Evolutionary conservation across 345 rosid species (phyloP).

Genomic region (Brassica carinata): DNA sequence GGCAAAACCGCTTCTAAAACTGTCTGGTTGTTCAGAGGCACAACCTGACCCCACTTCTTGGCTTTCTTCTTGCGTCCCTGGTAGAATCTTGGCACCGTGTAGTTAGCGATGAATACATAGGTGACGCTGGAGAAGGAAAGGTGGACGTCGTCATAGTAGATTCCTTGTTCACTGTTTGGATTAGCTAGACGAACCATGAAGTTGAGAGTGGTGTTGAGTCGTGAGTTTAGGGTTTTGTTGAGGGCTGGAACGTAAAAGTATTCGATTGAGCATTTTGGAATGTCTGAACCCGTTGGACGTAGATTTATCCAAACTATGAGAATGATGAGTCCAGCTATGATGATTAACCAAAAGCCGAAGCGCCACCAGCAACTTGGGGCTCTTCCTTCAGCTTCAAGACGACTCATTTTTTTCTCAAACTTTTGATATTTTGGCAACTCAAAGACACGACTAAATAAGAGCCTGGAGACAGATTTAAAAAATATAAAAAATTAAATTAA

Average conservation of each 20-base stretch:
- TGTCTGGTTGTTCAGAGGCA: conserved; percentile 35
- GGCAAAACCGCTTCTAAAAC: conserved; percentile 39
- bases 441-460: not conserved
- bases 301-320: not conserved
- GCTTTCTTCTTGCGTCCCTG: conserved; percentile 58
- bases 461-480: not conserved
- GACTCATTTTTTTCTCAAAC: not conserved
- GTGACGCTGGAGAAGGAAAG: conserved; percentile 43
- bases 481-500: not conserved
- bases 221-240: conserved; percentile 41
- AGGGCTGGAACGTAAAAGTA: conserved; percentile 63
- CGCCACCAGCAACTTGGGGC: not conserved
- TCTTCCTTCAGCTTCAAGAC: not conserved
- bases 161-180: conserved; percentile 71
- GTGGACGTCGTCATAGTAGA: conserved; percentile 61
- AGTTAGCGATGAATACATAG: conserved; percentile 18
- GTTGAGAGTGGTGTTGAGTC: conserved; percentile 43
- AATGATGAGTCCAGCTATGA: not conserved
- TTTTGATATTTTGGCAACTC: not conserved
- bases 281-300: not conserved
- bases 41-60: conserved; percentile 33
- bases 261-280: conserved; percentile 55
- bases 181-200: conserved; percentile 55
- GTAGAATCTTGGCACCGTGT: conserved; percentile 44
- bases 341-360: not conserved